Evolutionary conservation across 352 stramenopile genomes (phyloP), one percentile per base, ranked within the genome.

Genomic region (Nothophytophthora sp.): DNA sequence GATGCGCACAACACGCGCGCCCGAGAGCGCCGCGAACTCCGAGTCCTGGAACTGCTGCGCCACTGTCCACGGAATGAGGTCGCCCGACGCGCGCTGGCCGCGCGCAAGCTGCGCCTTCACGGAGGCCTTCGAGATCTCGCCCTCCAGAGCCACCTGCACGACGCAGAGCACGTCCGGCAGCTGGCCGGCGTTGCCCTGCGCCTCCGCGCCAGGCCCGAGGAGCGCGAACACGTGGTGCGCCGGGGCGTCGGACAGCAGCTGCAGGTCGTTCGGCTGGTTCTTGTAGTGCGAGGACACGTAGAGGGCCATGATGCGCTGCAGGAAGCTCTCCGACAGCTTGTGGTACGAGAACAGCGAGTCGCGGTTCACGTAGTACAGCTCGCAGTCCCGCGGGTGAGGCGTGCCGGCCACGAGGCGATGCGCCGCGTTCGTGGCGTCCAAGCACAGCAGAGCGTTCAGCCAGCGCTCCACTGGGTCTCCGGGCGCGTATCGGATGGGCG

Each of bases 281-380:
- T 99, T 99, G 90, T 99, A 99, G 78, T 99, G 98, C 23, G 96
- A 98, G 36, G 95, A 95, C 36, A 98, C 98, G 64, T 99, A 99
- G 7, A 99, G 79, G 25, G 87, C 72, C 92, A 97, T 97, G 46
- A 98, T 84, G 25, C 90, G 84, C 61, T 97, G 88, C 49, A 98
- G 47, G 23, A 98, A 96, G 49, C 83, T 94, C 80, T 99, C 98
- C 15, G 92, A 99, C 13, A 99, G 75, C 63, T 97, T 97, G 85
- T 99, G 98, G 76, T 99, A 99, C 45, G 93, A 99, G 67, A 99
- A 99, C 4, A 99, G 78, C 36, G 97, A 96, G 82, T 99, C 98
- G 29, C 97, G 91, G 75, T 99, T 94, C 40, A 99, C 96, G 53
- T 97, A 95, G 77, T 99, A 99, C 4, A 99, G 83, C 70, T 99